Base-by-base conservation (phyloP, 164 flowering plant genomes). In the Nymphaea colorata region DNA sequence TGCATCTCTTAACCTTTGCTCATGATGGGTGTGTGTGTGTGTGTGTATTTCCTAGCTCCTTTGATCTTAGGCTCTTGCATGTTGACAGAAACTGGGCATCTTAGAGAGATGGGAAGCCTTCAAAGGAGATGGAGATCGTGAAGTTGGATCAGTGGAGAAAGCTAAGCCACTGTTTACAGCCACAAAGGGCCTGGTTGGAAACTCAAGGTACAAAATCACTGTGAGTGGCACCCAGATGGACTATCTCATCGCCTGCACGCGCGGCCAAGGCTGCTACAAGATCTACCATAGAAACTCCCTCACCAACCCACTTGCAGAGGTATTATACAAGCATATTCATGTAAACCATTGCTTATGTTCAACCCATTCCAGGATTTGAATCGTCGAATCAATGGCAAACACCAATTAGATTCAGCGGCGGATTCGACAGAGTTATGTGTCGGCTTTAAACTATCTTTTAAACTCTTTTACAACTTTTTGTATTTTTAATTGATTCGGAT, bases 51-150 rank as follows among this genome's bases (percentile, higher is more conserved):
- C 8, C 14, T 51, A 8, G 57, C 14, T 51, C 15, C 14, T 15
- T 51, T 51, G 8, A 51, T 51, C 14, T 51, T 0, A 25, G 36
- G 2, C 2, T 12, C 14, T 4, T 43, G 5, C n/a, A 18, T 5
- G 12, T 6, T 14, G 3, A 25, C 61, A 64, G 68, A 64, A 61
- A 61, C 43, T 74, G 62, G 42, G 74, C 62, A 64, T 74, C 42
- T 60, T 61, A 59, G 77, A 68, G 64, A 74, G 68, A 41, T 74
- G 77, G 77, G 71, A 71, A 70, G 77, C 66, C 7, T 74, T 57
- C 53, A 68, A 17, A 42, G 73, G 76, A 16, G 76, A 74, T 4
- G 41, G 44, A 6, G 7, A 44, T 44, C 6, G 68, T 4, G 41
- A 44, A 6, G 7, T 45, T 44, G 15, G 68, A 57, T 42, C 4